phyloP scores from a whole-genome alignment of 2,329 filamentous ascomycete species.

The Calonectria multiphialidica region DNA sequence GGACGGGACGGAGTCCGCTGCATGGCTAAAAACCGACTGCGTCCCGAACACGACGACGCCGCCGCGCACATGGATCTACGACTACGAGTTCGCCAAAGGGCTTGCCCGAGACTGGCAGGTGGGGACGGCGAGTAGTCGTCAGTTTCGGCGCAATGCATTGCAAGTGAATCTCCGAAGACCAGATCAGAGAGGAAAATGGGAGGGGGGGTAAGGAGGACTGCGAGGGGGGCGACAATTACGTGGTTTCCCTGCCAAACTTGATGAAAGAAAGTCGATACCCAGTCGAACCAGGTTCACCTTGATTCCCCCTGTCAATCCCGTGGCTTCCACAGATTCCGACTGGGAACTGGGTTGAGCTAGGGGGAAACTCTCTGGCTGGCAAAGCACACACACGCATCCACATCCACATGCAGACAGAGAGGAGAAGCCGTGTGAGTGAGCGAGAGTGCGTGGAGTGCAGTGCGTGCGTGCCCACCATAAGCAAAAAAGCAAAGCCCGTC shows the following conservation, averaged over 20 bases:
- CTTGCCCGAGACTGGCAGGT: constrained; percentile 18
- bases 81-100: not conserved
- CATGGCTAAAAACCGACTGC: not conserved
- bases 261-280: not conserved
- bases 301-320: constrained; percentile 11
- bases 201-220: not conserved
- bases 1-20: not conserved
- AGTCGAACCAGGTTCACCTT: not conserved
- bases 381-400: not conserved
- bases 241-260: constrained; percentile 23
- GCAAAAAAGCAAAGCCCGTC: not conserved
- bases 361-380: not conserved
- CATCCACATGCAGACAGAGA: too few species aligned
- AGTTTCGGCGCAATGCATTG: constrained; percentile 9
- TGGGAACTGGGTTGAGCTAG: constrained; percentile 1
- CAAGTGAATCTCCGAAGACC: not conserved
- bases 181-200: not conserved
- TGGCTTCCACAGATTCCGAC: constrained; percentile 3
- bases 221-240: not conserved
- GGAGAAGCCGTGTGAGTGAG: not conserved
- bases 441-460: too few species aligned
- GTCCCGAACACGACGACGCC: constrained; percentile 20
- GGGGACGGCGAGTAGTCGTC: constrained; percentile 10
- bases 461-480: not conserved
- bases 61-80: not conserved